These are phyloP conservation scores for Mycena filopes DNA, from an alignment of 768 basidiomycete genomes.

Conservation along the genomic window DNA sequence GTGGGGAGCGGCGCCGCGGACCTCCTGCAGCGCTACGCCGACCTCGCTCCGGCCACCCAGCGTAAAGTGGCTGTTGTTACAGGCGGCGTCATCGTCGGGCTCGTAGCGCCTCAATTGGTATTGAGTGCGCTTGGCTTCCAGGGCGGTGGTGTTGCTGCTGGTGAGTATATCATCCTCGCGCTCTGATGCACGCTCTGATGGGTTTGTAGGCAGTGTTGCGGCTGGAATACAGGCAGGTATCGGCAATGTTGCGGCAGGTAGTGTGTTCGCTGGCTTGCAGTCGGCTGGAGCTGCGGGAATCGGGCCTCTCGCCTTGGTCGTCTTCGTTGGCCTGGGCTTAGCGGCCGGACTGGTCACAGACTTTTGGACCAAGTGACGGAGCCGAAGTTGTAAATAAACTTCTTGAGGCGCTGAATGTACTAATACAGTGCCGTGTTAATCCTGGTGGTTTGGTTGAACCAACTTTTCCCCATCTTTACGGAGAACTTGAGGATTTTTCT, in stretches of 20 bases:
- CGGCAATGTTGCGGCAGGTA: slow-evolving; percentile 17
- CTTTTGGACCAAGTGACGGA: slow-evolving; percentile 15
- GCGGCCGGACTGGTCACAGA: slow-evolving; percentile 16
- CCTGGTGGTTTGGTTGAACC: not conserved
- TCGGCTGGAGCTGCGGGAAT: slow-evolving; percentile 20
- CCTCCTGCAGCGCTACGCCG: slow-evolving; percentile 5
- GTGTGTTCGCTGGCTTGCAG: slow-evolving; percentile 21
- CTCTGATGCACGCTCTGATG: slow-evolving; percentile 13
- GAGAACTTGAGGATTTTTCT: slow-evolving; percentile 4
- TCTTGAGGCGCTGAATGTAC: slow-evolving; percentile 15
- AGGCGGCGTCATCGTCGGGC: slow-evolving; percentile 19
- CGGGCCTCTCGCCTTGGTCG: slow-evolving; percentile 1
- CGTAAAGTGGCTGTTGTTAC: slow-evolving; percentile 9
- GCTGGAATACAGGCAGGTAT: slow-evolving; percentile 21
- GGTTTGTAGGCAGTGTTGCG: slow-evolving; percentile 23
- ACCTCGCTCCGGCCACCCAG: slow-evolving; percentile 10
- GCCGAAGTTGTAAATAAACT: slow-evolving; percentile 15
- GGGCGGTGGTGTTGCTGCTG: slow-evolving; percentile 13
- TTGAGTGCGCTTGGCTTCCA: slow-evolving; percentile 14
- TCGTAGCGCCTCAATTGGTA: slow-evolving; percentile 17
- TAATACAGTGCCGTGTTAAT: slow-evolving; percentile 10
- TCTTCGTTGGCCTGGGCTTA: slow-evolving; percentile 16
- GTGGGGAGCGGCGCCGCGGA: slow-evolving; percentile 10
- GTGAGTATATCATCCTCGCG: slow-evolving; percentile 12
- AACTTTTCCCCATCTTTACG: not conserved